These are phyloP conservation scores for Corchorus olitorius DNA, from an alignment of 345 rosid species.

Conservation along the genomic window DNA sequence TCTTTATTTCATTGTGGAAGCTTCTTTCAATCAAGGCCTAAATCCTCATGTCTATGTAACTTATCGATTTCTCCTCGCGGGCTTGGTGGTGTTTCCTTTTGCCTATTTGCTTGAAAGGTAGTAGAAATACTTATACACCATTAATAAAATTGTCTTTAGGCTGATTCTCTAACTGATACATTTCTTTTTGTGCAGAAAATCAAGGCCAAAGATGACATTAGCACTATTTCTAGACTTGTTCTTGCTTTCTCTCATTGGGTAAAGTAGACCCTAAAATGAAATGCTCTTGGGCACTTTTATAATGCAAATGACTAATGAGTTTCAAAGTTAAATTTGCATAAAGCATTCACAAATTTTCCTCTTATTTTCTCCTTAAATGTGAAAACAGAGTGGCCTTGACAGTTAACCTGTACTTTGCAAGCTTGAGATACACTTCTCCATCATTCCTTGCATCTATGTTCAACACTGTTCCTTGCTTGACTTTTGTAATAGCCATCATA, in stretches of 20 bases:
- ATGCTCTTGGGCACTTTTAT: neutral
- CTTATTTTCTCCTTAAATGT: neutral
- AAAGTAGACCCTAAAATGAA: neutral
- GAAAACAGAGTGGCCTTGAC: constrained; percentile 52
- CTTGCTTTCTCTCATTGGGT: constrained; percentile 64
- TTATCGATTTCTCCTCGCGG: constrained; percentile 48
- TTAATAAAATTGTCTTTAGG: neutral
- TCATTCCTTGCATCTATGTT: constrained; percentile 41
- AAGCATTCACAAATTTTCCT: neutral
- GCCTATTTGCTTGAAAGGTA: constrained; percentile 62
- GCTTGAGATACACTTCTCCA: constrained; percentile 55
- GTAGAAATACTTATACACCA: neutral
- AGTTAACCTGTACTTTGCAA: constrained; percentile 51
- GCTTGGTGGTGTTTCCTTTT: constrained; percentile 49
- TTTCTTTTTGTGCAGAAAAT: constrained; percentile 43
- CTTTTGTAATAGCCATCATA: constrained; percentile 42
- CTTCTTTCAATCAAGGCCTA: constrained; percentile 63
- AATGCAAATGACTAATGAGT: neutral
- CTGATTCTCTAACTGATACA: neutral
- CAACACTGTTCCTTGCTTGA: constrained; percentile 45
- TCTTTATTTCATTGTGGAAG: constrained; percentile 58
- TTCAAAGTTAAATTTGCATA: neutral
- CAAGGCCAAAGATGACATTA: constrained; percentile 56
- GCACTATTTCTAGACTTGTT: constrained; percentile 53
- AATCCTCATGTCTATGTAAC: constrained; percentile 67